Percentiles rank a stretch among this genome's conserved stretches.
Conservation (phyloP, 176 grass and related monocot species). For the Oryza glumipatula region DNA sequence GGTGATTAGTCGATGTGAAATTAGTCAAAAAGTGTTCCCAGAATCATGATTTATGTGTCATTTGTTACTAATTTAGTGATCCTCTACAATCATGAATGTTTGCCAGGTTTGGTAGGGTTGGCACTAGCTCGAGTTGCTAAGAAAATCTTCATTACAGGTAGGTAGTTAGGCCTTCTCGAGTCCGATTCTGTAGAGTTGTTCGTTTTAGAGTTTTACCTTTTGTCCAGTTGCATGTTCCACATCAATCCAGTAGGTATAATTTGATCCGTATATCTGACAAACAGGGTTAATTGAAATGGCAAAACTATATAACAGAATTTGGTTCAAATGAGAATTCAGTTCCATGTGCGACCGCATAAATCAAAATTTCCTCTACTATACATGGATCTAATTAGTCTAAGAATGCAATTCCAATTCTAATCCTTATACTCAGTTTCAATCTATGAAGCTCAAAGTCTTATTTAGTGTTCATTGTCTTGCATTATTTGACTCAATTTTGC, state of each 20-base stretch:
- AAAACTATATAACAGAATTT: not conserved
- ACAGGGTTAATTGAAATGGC: not conserved
- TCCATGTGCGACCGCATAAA: not conserved
- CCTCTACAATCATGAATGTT: not conserved
- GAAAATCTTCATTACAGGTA: constrained; percentile 88
- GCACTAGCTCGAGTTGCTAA: constrained; percentile 49
- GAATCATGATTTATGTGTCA: not conserved
- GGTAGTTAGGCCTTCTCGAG: constrained; percentile 37
- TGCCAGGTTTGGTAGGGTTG: constrained; percentile 77
- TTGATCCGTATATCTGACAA: not conserved
- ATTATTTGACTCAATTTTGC: not conserved
- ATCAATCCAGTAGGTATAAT: not conserved
- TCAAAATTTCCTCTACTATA: not conserved
- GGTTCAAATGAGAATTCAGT: not conserved
- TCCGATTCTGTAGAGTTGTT: constrained; percentile 1
- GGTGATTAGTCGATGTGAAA: constrained; percentile 42
- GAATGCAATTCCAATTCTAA: not conserved
- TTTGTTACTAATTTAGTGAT: not conserved
- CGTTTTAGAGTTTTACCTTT: not conserved
- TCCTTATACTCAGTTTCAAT: not conserved
- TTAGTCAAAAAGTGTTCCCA: constrained; percentile 12
- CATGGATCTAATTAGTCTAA: not conserved
- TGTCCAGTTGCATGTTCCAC: not conserved
- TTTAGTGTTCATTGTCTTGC: not conserved
- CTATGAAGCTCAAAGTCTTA: not conserved